These are phyloP conservation scores for Amanita polypyramis DNA, from an alignment of 768 basidiomycete species.

Conservation along the genomic window DNA sequence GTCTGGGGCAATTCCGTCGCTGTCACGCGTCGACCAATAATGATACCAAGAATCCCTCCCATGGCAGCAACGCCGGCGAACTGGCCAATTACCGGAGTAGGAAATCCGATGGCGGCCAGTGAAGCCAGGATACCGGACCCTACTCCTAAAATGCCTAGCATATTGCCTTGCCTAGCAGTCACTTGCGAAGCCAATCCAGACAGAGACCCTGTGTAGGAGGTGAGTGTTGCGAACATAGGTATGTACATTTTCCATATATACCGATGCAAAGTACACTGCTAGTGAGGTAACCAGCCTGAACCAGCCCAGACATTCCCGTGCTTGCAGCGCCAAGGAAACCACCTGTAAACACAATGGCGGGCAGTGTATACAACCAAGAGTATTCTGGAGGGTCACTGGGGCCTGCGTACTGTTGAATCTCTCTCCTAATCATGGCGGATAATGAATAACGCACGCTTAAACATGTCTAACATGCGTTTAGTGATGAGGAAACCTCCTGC, in stretches of 20 bases:
- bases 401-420: slow-evolving; percentile 28
- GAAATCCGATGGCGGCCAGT: slow-evolving; percentile 74
- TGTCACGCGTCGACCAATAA: slow-evolving; percentile 76
- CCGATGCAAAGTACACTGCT: slow-evolving; percentile 85
- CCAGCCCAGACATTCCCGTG: slow-evolving; percentile 77
- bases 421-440: neutral
- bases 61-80: slow-evolving; percentile 69
- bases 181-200: slow-evolving; percentile 71
- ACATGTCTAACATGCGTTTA: slow-evolving; percentile 90
- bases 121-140: slow-evolving; percentile 74
- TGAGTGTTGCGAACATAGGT: slow-evolving; percentile 1
- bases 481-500: slow-evolving; percentile 85
- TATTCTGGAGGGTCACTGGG: slow-evolving; percentile 84
- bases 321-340: slow-evolving; percentile 76
- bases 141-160: slow-evolving; percentile 81
- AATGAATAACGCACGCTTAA: slow-evolving; percentile 48
- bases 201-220: slow-evolving; percentile 44
- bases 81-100: slow-evolving; percentile 62
- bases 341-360: slow-evolving; percentile 73
- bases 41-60: slow-evolving; percentile 59
- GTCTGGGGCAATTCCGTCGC: slow-evolving; percentile 84
- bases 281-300: slow-evolving; percentile 80
- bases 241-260: slow-evolving; percentile 13
- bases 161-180: slow-evolving; percentile 83
- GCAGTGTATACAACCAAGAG: slow-evolving; percentile 71